Percentiles rank a stretch among this genome's conserved stretches.
Conservation (phyloP, 768 basidiomycete species). For the Hortiboletus flavorubellus region DNA sequence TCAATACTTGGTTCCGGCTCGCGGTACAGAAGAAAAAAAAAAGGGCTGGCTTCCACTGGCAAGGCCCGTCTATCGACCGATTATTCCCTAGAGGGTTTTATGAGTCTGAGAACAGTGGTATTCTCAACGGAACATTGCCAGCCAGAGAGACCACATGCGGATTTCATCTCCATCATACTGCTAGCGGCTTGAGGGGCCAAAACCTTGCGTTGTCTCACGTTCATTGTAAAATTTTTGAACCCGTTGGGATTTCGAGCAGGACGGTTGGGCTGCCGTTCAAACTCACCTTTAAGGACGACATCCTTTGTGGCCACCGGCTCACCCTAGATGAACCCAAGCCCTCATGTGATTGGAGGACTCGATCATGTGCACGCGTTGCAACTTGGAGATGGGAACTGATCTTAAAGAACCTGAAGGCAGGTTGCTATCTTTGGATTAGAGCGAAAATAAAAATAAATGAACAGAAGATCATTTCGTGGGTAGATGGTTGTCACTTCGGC, state of each 20-base stretch:
- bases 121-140: conserved; percentile 1
- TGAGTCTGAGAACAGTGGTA: conserved; percentile 8
- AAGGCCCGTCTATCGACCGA: not conserved
- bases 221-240: not conserved
- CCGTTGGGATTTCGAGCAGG: not conserved
- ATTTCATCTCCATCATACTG: conserved; percentile 5
- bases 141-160: not conserved
- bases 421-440: conserved; percentile 11
- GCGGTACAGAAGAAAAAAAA: not conserved
- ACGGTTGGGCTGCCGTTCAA: not conserved
- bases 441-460: not conserved
- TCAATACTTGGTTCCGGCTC: not conserved
- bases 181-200: not conserved
- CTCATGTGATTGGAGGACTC: not conserved
- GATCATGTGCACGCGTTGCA: not conserved
- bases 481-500: conserved; percentile 1
- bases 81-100: not conserved
- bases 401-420: not conserved
- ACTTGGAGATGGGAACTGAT: conserved; percentile 10
- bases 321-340: not conserved
- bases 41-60: not conserved
- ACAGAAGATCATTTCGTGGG: not conserved
- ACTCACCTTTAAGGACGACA: not conserved
- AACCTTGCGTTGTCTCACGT: conserved; percentile 4
- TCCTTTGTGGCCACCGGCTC: not conserved